Evolutionary conservation across 129 eudicot species (phyloP).

Genomic region (Heracleum sosnowskyi): DNA sequence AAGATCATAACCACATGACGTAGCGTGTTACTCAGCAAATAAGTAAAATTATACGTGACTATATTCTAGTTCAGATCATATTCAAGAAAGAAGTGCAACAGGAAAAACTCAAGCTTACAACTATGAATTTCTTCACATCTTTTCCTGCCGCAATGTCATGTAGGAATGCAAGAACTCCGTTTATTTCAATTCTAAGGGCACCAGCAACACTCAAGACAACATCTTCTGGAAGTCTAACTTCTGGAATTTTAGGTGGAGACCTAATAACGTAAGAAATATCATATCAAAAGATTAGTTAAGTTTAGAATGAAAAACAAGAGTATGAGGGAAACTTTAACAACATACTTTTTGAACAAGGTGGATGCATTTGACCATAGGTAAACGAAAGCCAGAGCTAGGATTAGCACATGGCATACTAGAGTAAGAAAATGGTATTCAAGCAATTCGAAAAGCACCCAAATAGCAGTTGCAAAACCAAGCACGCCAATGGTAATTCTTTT

Average conservation of each 20-base stretch:
- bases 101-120: constrained; percentile 30
- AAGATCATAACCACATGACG: background rate
- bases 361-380: constrained; percentile 84
- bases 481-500: constrained; percentile 68
- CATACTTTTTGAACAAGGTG: constrained; percentile 74
- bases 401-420: constrained; percentile 65
- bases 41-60: background rate
- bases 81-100: background rate
- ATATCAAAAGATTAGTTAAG: background rate
- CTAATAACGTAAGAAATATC: constrained; percentile 20
- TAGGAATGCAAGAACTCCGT: constrained; percentile 44
- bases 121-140: constrained; percentile 77
- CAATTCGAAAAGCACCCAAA: constrained; percentile 89
- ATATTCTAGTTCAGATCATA: background rate
- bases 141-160: constrained; percentile 68
- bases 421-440: constrained; percentile 86
- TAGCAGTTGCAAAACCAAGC: constrained; percentile 60
- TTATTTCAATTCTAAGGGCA: constrained; percentile 63
- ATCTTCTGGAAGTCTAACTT: constrained; percentile 62
- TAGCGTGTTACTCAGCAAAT: background rate
- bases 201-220: constrained; percentile 47
- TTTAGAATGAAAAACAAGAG: background rate
- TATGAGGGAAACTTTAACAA: background rate
- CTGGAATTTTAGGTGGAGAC: constrained; percentile 79
- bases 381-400: constrained; percentile 45